A percentile compares a stretch with the other conserved stretches of the same genome.
These are phyloP conservation scores for Lentinus tigrinus DNA, from an alignment of 768 basidiomycete species.

Conservation along the genomic window DNA sequence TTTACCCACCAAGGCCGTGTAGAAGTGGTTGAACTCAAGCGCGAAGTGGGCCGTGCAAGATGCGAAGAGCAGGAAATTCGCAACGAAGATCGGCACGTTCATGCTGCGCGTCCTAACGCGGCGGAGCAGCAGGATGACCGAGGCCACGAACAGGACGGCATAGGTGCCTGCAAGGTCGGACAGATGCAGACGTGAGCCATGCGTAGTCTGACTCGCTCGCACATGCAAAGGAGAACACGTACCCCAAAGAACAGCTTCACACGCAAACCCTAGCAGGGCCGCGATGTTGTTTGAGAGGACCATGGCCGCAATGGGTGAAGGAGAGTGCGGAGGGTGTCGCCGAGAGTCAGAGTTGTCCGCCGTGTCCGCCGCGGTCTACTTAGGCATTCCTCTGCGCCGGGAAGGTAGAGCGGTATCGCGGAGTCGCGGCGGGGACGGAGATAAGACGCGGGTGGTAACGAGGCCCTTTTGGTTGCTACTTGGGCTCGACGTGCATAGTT, in stretches of 20 bases:
- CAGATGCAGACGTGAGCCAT: neutral
- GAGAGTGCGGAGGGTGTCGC: neutral
- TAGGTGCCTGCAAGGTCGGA: slow-evolving; percentile 13
- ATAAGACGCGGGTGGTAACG: too few species aligned
- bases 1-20: slow-evolving; percentile 30
- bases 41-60: slow-evolving; percentile 33
- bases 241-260: slow-evolving; percentile 39
- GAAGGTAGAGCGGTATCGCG: too few species aligned
- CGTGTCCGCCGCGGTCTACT: neutral
- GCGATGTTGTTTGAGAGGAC: slow-evolving; percentile 30
- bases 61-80: slow-evolving; percentile 32
- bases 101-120: slow-evolving; percentile 13
- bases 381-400: too few species aligned
- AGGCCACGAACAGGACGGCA: slow-evolving; percentile 31
- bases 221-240: neutral
- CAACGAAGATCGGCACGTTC: slow-evolving; percentile 27
- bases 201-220: neutral
- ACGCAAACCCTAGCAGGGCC: slow-evolving; percentile 37
- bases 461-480: too few species aligned
- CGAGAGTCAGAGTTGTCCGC: neutral
- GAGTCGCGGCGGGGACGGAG: too few species aligned
- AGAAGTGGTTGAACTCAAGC: slow-evolving; percentile 38
- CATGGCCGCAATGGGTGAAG: slow-evolving; percentile 16
- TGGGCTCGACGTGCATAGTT: too few species aligned
- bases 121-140: slow-evolving; percentile 25